These are phyloP conservation scores for Phytophthora macrochlamydospora DNA, from an alignment of 352 stramenopile species.

Conservation along the genomic window DNA sequence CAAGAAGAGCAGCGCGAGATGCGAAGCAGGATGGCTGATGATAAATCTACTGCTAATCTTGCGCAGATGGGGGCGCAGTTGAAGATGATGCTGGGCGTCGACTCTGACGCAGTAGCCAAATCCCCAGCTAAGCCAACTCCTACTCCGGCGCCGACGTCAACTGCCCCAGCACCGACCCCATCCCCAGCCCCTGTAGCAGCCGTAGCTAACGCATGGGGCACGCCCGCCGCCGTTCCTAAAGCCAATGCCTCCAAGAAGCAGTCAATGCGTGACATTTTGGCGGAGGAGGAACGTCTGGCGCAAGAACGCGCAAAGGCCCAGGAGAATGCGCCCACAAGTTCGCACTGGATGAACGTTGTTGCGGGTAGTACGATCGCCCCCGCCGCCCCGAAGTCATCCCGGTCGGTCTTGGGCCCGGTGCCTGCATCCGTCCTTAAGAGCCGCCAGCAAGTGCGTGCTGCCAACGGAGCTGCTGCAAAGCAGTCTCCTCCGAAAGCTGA, in stretches of 20 bases:
- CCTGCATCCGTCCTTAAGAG: conserved; percentile 86
- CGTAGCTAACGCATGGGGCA: conserved; percentile 54
- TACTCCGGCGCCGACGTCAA: conserved; percentile 12
- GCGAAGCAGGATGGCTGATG: conserved; percentile 54
- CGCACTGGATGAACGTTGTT: conserved; percentile 88
- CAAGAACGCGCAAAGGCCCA: conserved; percentile 62
- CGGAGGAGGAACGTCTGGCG: conserved; percentile 81
- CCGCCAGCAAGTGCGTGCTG: conserved; percentile 55
- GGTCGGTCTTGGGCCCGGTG: conserved; percentile 68
- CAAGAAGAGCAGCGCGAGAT: conserved; percentile 78
- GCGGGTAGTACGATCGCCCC: conserved; percentile 62
- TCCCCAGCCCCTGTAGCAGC: conserved; percentile 18
- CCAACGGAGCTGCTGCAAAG: conserved; percentile 37
- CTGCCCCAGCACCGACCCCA: conserved; percentile 22
- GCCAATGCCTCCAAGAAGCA: conserved; percentile 44
- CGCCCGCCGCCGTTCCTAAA: conserved; percentile 36
- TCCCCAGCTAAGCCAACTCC: conserved; percentile 10
- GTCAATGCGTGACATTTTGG: conserved; percentile 83
- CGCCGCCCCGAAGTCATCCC: conserved; percentile 51
- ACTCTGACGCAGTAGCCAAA: conserved; percentile 24
- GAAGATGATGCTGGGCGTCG: conserved; percentile 90
- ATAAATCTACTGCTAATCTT: conserved; percentile 46
- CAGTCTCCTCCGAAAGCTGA: conserved; percentile 51
- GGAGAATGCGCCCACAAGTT: conserved; percentile 45
- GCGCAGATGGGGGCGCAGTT: conserved; percentile 85